phyloP scores from a whole-genome alignment of 2,329 filamentous ascomycete genomes.

The Colletotrichum magnum region DNA sequence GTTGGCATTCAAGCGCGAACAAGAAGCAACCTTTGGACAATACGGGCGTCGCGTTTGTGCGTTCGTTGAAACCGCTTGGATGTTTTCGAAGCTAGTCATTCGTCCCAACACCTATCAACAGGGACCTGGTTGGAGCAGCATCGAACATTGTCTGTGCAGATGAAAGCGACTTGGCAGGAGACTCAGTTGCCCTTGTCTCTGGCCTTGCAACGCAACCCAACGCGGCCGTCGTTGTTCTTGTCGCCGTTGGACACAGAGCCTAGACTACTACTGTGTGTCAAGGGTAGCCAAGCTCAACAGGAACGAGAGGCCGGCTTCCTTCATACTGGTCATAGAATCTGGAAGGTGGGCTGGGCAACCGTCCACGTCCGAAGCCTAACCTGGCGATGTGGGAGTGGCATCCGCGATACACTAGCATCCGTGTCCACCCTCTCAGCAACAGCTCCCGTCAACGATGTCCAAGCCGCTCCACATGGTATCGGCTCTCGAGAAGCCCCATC shows the following conservation, averaged over 20 bases:
- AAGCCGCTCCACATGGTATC: background rate
- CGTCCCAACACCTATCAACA: slow-evolving; percentile 16
- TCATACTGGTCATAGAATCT: no score
- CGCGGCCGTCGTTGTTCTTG: background rate
- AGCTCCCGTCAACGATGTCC: slow-evolving; percentile 3
- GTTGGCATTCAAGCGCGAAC: slow-evolving; percentile 8
- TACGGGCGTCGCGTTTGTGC: background rate
- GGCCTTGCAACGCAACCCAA: background rate
- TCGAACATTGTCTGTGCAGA: slow-evolving; percentile 27
- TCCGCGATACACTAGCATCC: background rate
- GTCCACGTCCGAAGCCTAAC: background rate
- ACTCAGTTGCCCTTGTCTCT: no score
- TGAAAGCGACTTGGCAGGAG: background rate
- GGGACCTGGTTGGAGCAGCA: background rate
- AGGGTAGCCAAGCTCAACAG: no score
- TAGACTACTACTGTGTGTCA: background rate
- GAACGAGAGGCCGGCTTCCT: no score
- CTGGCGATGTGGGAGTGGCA: no score
- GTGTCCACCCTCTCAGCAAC: background rate
- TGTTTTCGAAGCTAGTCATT: slow-evolving; percentile 25
- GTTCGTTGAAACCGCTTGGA: slow-evolving; percentile 2
- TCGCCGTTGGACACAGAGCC: background rate
- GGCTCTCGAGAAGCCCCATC: slow-evolving; percentile 2
- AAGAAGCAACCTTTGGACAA: background rate
- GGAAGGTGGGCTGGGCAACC: background rate